phyloP scores from a whole-genome alignment of 768 basidiomycete species.

The Xerocomus potaroensis region DNA sequence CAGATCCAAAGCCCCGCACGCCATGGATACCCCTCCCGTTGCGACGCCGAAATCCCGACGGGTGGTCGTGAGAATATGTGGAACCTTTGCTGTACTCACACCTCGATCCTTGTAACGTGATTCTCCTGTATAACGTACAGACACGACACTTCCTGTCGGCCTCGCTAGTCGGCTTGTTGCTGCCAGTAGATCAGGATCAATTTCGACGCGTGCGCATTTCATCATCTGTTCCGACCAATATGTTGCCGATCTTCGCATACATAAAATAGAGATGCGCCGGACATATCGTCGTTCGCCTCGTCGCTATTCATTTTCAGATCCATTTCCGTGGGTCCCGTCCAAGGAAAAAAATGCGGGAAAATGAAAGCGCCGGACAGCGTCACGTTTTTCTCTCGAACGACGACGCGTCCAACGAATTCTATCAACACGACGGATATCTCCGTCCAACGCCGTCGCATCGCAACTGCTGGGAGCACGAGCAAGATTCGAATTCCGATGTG shows the following conservation, averaged over 20 bases:
- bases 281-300: neutral
- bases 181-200: conserved; percentile 19
- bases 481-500: neutral
- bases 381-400: no score
- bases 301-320: conserved; percentile 7
- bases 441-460: neutral
- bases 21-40: conserved; percentile 39
- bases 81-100: conserved; percentile 2
- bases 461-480: neutral
- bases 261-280: conserved; percentile 12
- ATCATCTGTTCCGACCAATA: conserved; percentile 3
- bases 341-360: no score
- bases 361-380: no score
- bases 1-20: conserved; percentile 14
- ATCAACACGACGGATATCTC: neutral
- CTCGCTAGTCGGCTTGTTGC: neutral
- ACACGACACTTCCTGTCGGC: neutral
- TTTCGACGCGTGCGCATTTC: conserved; percentile 1
- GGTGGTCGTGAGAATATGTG: conserved; percentile 34
- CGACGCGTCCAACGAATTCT: neutral
- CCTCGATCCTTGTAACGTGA: neutral
- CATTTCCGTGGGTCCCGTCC: conserved; percentile 5
- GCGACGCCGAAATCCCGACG: conserved; percentile 36
- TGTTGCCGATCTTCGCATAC: conserved; percentile 14
- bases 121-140: conserved; percentile 10